Percentiles rank a stretch among this genome's conserved stretches.
Evolutionary conservation across 2,329 filamentous ascomycete genomes (phyloP).

Genomic region (Xylariaceae sp.): DNA sequence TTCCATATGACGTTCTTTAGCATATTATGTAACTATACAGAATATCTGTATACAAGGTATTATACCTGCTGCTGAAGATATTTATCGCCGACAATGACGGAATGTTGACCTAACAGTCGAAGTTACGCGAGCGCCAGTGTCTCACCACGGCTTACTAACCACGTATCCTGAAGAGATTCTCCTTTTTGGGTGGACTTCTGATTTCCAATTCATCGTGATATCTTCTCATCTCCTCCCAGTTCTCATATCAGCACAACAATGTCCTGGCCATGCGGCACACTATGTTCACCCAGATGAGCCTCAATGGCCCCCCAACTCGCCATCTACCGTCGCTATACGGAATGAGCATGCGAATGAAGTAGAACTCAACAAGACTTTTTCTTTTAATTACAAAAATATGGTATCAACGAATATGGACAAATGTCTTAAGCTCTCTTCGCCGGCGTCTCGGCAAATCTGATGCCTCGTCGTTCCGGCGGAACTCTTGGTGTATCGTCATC

Average conservation of each 20-base stretch:
- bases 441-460: conserved; percentile 54
- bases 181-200: not conserved
- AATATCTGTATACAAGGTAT: too few species aligned
- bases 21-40: too few species aligned
- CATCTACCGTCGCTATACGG: conserved; percentile 9
- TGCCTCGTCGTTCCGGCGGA: conserved; percentile 49
- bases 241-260: not conserved
- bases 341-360: not conserved
- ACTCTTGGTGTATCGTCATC: conserved; percentile 54
- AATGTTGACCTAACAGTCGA: not conserved
- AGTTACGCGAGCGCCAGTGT: too few species aligned
- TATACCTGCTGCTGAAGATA: too few species aligned
- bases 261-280: not conserved
- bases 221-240: not conserved
- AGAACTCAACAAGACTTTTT: not conserved
- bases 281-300: not conserved
- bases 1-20: too few species aligned
- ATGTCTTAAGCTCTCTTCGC: conserved; percentile 22
- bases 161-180: not conserved
- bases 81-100: not conserved
- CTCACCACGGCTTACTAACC: not conserved
- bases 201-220: not conserved
- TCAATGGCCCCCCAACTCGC: not conserved
- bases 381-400: not conserved
- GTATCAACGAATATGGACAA: not conserved